Evolutionary conservation across 176 grass and related monocot genomes (phyloP).

Genomic region (Elaeis guineensis): DNA sequence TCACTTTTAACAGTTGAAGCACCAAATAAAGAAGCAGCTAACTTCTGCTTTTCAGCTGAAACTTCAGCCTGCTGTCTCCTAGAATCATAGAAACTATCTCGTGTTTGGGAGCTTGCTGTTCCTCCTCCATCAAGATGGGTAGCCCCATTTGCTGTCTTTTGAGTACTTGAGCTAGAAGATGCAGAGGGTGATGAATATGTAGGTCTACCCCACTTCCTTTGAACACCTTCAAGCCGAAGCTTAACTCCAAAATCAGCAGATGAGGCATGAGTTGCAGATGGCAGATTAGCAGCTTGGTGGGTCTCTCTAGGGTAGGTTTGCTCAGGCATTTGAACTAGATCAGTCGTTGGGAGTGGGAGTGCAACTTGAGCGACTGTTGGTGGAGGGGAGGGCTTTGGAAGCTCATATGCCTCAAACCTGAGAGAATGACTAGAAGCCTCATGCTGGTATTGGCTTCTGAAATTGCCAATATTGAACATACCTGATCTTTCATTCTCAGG

Average conservation of each 20-base stretch:
- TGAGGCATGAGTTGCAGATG: constrained; percentile 32
- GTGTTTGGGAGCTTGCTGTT: constrained; percentile 33
- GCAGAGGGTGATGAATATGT: constrained; percentile 70
- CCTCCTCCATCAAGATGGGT: constrained; percentile 40
- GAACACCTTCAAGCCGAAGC: constrained; percentile 89
- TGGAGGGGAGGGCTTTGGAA: constrained; percentile 58
- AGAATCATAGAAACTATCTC: constrained; percentile 42
- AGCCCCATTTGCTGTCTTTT: constrained; percentile 57
- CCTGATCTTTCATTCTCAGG: constrained; percentile 64
- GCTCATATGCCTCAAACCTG: constrained; percentile 94
- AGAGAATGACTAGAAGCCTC: constrained; percentile 73
- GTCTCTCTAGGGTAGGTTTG: constrained; percentile 57
- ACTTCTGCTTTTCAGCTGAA: constrained; percentile 83
- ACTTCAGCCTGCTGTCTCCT: constrained; percentile 55
- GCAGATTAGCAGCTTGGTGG: constrained; percentile 41
- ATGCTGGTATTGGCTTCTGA: constrained; percentile 63
- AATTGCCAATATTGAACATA: constrained; percentile 39
- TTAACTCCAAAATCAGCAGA: constrained; percentile 59
- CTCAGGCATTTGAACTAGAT: constrained; percentile 71
- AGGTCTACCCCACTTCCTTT: constrained; percentile 90
- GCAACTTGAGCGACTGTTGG: constrained; percentile 31
- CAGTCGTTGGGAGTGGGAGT: constrained; percentile 30
- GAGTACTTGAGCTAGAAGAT: constrained; percentile 54
- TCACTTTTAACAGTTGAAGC: constrained; percentile 45
- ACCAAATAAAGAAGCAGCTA: constrained; percentile 95